Conservation (phyloP, 495 filamentous ascomycete species). For the Penicillium cataractarum region DNA sequence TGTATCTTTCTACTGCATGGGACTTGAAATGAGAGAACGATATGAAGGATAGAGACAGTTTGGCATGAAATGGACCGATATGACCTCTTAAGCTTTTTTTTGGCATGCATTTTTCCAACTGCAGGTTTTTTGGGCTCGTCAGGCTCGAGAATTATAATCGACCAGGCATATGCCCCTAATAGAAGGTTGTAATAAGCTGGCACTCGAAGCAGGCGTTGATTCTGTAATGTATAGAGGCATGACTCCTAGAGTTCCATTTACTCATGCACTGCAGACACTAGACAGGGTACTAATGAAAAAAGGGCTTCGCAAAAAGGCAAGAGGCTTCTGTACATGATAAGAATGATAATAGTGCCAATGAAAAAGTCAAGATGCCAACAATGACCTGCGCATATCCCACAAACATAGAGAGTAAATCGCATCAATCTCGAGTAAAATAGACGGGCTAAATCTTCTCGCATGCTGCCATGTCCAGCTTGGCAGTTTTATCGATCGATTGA, state of each 20-base stretch:
- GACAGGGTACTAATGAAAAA: too few relatives aligned
- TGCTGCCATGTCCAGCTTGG: background rate
- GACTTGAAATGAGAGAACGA: conserved; percentile 28
- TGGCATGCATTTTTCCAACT: background rate
- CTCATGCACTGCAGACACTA: too few relatives aligned
- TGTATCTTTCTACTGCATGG: conserved; percentile 13
- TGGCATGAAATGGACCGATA: conserved; percentile 30
- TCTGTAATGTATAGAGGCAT: background rate
- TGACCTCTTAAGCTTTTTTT: conserved; percentile 11
- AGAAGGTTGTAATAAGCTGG: background rate
- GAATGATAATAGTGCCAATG: background rate
- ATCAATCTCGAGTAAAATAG: background rate
- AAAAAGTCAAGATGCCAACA: background rate
- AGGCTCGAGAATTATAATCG: background rate
- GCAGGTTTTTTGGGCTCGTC: background rate
- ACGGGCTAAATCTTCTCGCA: background rate
- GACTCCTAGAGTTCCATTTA: too few relatives aligned
- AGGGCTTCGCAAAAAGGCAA: background rate
- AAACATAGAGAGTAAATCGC: background rate
- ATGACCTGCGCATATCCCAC: background rate
- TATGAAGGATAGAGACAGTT: conserved; percentile 29
- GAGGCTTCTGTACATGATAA: background rate
- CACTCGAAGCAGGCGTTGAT: too few relatives aligned
- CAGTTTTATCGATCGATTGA: background rate
- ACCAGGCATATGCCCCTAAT: background rate